phyloP scores from a whole-genome alignment of 768 basidiomycete genomes.

The Zangia roseola region DNA sequence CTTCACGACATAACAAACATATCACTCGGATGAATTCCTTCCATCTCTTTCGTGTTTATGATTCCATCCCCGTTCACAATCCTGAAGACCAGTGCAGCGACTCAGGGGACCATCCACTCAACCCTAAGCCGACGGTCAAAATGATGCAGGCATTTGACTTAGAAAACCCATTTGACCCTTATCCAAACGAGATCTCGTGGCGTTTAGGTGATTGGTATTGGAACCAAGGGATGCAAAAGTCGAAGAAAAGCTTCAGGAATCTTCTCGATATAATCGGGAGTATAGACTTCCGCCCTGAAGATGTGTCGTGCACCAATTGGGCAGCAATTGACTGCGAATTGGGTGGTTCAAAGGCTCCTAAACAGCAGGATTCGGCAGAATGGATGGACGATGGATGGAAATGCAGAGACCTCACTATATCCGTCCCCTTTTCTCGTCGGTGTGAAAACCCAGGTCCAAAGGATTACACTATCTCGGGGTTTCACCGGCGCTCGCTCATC shows the following conservation, averaged over 20 bases:
- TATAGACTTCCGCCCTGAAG: constrained; percentile 4
- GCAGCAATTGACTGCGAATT: background rate
- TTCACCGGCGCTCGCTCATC: constrained; percentile 16
- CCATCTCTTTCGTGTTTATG: background rate
- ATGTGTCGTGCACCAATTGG: constrained; percentile 1
- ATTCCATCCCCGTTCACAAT: background rate
- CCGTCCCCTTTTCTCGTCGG: background rate
- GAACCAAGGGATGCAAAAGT: too few species aligned
- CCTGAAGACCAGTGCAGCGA: background rate
- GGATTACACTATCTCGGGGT: background rate
- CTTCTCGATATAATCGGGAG: constrained; percentile 16
- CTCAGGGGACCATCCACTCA: background rate
- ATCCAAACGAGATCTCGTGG: constrained; percentile 1
- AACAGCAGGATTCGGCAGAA: background rate
- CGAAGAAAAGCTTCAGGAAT: constrained; percentile 7
- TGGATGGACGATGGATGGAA: constrained; percentile 8
- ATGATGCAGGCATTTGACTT: background rate
- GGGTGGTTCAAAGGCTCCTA: background rate
- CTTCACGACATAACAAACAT: background rate
- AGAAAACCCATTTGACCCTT: too few species aligned
- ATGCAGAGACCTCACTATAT: background rate
- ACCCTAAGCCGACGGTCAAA: background rate
- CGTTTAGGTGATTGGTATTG: constrained; percentile 14
- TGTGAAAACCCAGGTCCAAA: background rate
- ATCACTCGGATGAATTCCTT: background rate